phyloP scores from a whole-genome alignment of 78 protist species.

The Anaeramoeba flamelloides region DNA sequence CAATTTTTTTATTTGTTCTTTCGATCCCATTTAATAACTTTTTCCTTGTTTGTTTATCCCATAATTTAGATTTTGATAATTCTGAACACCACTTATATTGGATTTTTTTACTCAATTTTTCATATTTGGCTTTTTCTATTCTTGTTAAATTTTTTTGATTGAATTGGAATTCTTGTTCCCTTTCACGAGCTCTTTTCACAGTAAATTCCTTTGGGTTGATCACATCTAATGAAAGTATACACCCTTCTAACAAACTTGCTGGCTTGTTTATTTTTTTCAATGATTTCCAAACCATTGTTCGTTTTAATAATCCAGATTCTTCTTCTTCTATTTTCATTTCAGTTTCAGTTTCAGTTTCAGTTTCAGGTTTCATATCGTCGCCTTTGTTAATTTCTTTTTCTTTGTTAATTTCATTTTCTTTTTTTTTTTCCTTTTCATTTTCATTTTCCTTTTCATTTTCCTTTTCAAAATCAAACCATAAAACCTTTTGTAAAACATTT shows the following conservation, averaged over 20 bases:
- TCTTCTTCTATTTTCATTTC: too few relatives aligned
- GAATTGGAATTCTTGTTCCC: neutral
- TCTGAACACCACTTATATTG: neutral
- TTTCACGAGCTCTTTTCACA: neutral
- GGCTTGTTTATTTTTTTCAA: neutral
- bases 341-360: neutral
- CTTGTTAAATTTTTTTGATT: neutral
- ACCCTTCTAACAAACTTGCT: neutral
- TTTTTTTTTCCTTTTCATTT: too few relatives aligned
- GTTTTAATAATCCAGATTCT: neutral
- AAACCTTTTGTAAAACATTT: neutral
- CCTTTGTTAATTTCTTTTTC: neutral
- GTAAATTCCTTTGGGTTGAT: neutral
- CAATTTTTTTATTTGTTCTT: neutral
- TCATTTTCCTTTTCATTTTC: slow-evolving; percentile 1
- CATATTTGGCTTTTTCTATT: too few relatives aligned
- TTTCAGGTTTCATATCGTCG: neutral
- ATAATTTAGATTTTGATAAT: neutral
- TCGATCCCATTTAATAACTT: neutral
- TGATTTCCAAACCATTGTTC: neutral
- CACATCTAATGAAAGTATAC: neutral
- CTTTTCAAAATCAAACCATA: neutral
- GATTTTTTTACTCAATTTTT: neutral
- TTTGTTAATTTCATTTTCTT: too few relatives aligned
- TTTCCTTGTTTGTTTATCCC: neutral